Evolutionary conservation across 2,329 filamentous ascomycete species (phyloP).

Genomic region (Cyclaneusma minus): DNA sequence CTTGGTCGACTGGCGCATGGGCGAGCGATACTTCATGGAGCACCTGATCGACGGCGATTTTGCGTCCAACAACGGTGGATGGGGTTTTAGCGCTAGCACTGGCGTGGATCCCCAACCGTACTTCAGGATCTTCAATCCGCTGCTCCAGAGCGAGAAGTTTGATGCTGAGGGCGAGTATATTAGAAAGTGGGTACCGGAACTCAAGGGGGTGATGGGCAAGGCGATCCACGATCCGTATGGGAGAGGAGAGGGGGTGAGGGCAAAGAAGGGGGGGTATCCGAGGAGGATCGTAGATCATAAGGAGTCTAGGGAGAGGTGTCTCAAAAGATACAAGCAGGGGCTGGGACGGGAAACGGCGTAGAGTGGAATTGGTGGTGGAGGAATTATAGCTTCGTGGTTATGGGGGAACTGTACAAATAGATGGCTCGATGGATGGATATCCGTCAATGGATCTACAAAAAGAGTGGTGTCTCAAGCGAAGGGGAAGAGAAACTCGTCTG

Average conservation of each 20-base stretch:
- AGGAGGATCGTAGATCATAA: constrained; percentile 62
- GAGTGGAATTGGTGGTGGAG: too few relatives aligned
- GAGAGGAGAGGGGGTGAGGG: constrained; percentile 39
- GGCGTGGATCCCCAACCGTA: constrained; percentile 81
- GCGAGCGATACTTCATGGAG: constrained; percentile 73
- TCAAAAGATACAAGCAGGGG: constrained; percentile 55
- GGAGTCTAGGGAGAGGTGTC: constrained; percentile 46
- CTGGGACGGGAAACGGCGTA: constrained; percentile 34
- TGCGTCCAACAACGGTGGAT: constrained; percentile 19
- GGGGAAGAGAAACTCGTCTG: too few relatives aligned
- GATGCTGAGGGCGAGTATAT: constrained; percentile 70
- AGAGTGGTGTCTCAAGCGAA: too few relatives aligned
- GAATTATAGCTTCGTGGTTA: constrained; percentile 13
- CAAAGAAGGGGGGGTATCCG: constrained; percentile 57
- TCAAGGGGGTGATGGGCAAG: constrained; percentile 45
- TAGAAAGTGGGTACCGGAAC: constrained; percentile 65
- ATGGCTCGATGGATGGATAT: too few relatives aligned
- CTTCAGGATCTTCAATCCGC: constrained; percentile 79
- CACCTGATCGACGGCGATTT: constrained; percentile 26
- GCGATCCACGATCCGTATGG: constrained; percentile 72
- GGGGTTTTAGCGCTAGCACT: constrained; percentile 39
- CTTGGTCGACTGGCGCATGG: constrained; percentile 69
- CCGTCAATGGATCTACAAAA: too few relatives aligned
- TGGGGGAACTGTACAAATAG: too few relatives aligned
- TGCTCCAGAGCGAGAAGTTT: constrained; percentile 75